Conservation (phyloP, 176 grass and related monocot genomes). For the Typha latifolia region DNA sequence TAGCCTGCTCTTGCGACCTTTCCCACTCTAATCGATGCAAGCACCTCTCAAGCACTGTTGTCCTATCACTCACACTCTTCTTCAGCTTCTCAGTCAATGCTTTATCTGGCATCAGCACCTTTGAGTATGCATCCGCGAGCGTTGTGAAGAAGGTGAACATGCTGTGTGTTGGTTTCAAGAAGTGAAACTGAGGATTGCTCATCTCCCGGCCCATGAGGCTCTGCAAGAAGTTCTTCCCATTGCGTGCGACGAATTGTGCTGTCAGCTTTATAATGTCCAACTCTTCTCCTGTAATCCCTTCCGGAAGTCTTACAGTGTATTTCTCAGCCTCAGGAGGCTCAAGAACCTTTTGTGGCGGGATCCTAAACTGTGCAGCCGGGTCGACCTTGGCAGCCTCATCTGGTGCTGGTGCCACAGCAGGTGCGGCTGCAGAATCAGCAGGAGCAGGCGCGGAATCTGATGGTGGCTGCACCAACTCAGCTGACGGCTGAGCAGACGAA, state of each 20-base stretch:
- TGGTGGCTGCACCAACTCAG: neutral
- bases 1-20: conserved; percentile 77
- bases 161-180: conserved; percentile 84
- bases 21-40: conserved; percentile 90
- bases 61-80: conserved; percentile 41
- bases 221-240: conserved; percentile 74
- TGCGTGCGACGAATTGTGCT: conserved; percentile 81
- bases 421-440: conserved; percentile 11
- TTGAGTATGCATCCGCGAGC: conserved; percentile 67
- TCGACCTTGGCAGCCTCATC: conserved; percentile 27
- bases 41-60: conserved; percentile 66
- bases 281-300: conserved; percentile 88
- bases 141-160: conserved; percentile 89
- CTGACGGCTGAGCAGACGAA: conserved; percentile 2
- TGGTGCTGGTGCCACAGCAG: neutral
- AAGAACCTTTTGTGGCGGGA: conserved; percentile 55
- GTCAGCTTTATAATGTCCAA: conserved; percentile 92
- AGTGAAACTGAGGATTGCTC: conserved; percentile 73
- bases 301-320: conserved; percentile 68
- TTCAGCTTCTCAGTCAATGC: conserved; percentile 42
- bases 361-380: conserved; percentile 56
- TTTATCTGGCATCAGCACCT: conserved; percentile 61
- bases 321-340: conserved; percentile 67
- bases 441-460: conserved; percentile 18
- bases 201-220: conserved; percentile 45